Evolutionary conservation across 2,329 filamentous ascomycete genomes (phyloP), one percentile per base, ranked within the genome.

Genomic region (Sporothrix pseudoabietina): DNA sequence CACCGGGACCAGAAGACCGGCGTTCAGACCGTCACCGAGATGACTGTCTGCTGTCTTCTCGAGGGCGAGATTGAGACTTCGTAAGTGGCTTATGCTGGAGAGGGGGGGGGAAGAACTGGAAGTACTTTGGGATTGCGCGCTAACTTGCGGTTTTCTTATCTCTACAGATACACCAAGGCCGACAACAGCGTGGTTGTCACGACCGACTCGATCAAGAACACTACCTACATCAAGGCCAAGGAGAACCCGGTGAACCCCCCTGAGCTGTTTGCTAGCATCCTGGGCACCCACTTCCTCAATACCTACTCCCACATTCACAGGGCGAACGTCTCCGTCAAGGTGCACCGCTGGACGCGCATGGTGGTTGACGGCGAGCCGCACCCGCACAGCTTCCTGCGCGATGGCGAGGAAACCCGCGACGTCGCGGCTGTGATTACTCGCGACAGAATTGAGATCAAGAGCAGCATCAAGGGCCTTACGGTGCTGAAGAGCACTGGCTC

Each of bases 131-230:
- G 57, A 47, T 12, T 47, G 61, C 30, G 61, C n/a, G 47, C 59
- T 68, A 69, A 69, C 32, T 12, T 52, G 22, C 14, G 16, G 16
- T 35, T 14, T 26, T 32, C 72, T 32, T 52, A 54, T 59, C 26
- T 22, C 35, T 30, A 22, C 6, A 97, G 93, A 76, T 99, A 97
- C 87, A 99, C 95, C 75, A 83, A 88, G 80, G 95, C 94, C 78
- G 94, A 99, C 85, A 99, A 99, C 87, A 92, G 91, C 79, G 93
- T 97, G 77, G 90, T 99, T 74, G 95, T 99, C 75, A 94, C 96
- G 76, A 99, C 96, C 75, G 96, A 99, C 83, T 95, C 94, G 35
- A 97, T 98, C 85, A 99, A 99, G 86, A 97, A 99, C 84, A 98
- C 92, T 78, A 91, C 93, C 80, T 97, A 96, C 86, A 94, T 99